Evolutionary conservation across 2,329 filamentous ascomycete species (phyloP).

Genomic region (Cladosporium phlei): DNA sequence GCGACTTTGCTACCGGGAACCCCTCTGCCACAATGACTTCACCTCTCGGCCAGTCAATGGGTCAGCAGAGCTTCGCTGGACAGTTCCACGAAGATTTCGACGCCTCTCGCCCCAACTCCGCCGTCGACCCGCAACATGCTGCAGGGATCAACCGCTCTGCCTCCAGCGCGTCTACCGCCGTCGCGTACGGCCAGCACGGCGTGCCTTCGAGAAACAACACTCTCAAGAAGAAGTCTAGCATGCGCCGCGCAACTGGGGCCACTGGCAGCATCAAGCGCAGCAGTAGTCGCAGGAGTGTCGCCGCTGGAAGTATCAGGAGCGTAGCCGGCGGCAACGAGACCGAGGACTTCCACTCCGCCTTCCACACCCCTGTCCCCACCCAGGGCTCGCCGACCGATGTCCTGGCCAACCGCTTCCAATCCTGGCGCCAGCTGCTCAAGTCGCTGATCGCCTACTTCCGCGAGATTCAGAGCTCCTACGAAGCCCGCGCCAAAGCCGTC

Average conservation of each 20-base stretch:
- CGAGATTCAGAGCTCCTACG: conserved; percentile 85
- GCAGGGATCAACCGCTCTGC: conserved; percentile 55
- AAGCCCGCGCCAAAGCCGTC: conserved; percentile 75
- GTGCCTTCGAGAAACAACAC: conserved; percentile 62
- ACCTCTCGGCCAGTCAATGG: conserved; percentile 34
- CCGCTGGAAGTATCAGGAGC: conserved; percentile 81
- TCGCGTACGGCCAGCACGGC: conserved; percentile 31
- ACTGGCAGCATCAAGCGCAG: conserved; percentile 71
- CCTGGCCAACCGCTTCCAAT: conserved; percentile 83
- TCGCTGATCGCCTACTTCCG: conserved; percentile 91
- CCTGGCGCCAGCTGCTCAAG: conserved; percentile 92
- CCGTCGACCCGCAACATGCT: conserved; percentile 47
- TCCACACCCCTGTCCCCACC: conserved; percentile 85
- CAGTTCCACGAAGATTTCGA: conserved; percentile 57
- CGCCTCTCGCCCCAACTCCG: conserved; percentile 57
- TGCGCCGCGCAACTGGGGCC: conserved; percentile 50
- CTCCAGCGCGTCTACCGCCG: conserved; percentile 50
- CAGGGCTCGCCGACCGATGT: conserved; percentile 82
- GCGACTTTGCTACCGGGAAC: conserved; percentile 38
- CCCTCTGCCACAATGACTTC: conserved; percentile 29
- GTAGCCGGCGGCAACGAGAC: conserved; percentile 59
- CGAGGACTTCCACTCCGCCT: conserved; percentile 73
- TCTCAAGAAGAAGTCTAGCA: conserved; percentile 79
- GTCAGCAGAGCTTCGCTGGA: conserved; percentile 24
- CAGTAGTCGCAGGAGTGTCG: conserved; percentile 73